phyloP scores from a whole-genome alignment of 2,329 filamentous ascomycete species.

The Parascedosporium putredinis region DNA sequence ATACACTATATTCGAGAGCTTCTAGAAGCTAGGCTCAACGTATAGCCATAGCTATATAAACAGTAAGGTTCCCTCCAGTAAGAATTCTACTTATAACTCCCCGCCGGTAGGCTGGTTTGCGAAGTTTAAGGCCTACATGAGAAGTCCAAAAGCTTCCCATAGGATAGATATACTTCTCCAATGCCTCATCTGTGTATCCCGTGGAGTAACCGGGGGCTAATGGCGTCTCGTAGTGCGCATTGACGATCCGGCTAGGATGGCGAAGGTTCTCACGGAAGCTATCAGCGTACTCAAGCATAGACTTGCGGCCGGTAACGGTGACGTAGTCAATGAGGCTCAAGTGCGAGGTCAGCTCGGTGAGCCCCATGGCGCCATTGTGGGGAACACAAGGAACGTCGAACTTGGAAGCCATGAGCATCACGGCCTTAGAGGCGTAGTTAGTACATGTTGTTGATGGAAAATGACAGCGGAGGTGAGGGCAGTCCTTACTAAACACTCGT shows the following conservation, averaged over 20 bases:
- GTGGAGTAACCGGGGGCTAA: conserved; percentile 18
- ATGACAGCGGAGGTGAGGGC: no score
- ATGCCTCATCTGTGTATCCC: conserved; percentile 19
- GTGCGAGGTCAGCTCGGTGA: conserved; percentile 14
- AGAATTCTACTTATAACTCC: conserved; percentile 13
- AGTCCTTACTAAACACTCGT: conserved; percentile 21
- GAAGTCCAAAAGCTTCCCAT: conserved; percentile 21
- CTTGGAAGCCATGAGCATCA: conserved; percentile 13
- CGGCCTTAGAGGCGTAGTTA: conserved; percentile 8
- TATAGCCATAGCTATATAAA: no score
- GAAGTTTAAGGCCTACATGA: conserved; percentile 19
- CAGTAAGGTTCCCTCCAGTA: no score
- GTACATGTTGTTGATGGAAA: no score
- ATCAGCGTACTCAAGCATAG: conserved; percentile 16
- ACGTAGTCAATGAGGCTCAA: conserved; percentile 16
- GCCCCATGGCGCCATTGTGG: conserved; percentile 14
- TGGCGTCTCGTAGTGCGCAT: conserved; percentile 18
- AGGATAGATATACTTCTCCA: conserved; percentile 20
- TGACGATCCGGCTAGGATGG: conserved; percentile 16
- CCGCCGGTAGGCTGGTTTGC: conserved; percentile 21
- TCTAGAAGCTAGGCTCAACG: no score
- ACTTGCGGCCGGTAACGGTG: conserved; percentile 16
- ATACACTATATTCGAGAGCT: neutral
- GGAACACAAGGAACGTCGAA: conserved; percentile 14
- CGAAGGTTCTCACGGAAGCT: conserved; percentile 18